Evolutionary conservation across 106 monocot species (phyloP), one percentile per base, ranked within the genome.

Genomic region (Hemerocallis citrina): DNA sequence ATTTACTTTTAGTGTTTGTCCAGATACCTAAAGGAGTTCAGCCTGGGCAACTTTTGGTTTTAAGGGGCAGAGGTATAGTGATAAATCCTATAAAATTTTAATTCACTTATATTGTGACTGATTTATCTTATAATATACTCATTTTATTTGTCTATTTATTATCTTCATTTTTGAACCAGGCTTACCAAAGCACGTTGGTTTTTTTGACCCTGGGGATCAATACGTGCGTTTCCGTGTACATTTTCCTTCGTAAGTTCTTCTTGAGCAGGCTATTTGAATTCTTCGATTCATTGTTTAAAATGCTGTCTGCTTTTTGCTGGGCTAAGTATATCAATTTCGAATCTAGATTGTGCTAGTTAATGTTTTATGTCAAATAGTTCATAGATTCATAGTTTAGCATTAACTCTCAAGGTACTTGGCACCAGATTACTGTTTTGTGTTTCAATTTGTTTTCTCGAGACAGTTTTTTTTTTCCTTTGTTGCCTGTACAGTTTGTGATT

Each of bases 21-120:
- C 79, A 93, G 92, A 93, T 93, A 81, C 92, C 92, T 5, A 81
- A 64, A 62, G 89, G 89, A 69, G 81, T 89, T 39, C 84, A 89
- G 48, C 85, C 71, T 6, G 85, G 78, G 50, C 81, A 89, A 62
- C 66, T 85, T 9, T 55, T 85, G 35, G 68, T 79, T 65, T 58
- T 89, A 30, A 75, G 78, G 47, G 92, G 84, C 29, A 88, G 64
- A 88, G 92, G 92, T 93, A 82, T 44, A 44, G 23, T 45, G 9
- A 8, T 28, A 22, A 16, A 4, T 1, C n/a, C 31, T 44, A 24
- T 48, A 2, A 43, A 40, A 23, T 44, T 29, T 58, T 9, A 28
- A 38, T 37, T 33, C 39, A 6, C 40, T 38, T n/a, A n/a, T n/a
- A n/a, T n/a, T n/a, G n/a, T n/a, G n/a, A n/a, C n/a, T n/a, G n/a